Evolutionary conservation across 2,329 filamentous ascomycete species (phyloP).

Genomic region (Colletotrichum sp.): DNA sequence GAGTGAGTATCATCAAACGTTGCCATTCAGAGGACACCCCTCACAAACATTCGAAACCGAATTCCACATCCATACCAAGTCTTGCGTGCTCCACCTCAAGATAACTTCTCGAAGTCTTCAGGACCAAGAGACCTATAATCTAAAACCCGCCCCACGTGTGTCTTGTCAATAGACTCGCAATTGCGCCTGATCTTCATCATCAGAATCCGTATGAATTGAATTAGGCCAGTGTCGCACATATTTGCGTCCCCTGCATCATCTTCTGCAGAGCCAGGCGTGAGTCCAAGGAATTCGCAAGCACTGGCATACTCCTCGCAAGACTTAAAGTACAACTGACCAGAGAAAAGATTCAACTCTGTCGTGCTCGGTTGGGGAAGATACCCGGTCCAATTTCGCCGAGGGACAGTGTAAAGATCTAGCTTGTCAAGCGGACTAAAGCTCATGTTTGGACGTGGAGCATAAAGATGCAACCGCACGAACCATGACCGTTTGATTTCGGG

Average conservation of each 20-base stretch:
- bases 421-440: conserved; percentile 45
- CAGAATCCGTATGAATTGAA: conserved; percentile 39
- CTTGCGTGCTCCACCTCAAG: too few relatives aligned
- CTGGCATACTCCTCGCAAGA: conserved; percentile 58
- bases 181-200: conserved; percentile 40
- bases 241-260: too few relatives aligned
- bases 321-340: conserved; percentile 69
- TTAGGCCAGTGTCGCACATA: conserved; percentile 33
- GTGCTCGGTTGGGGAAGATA: not conserved
- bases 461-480: conserved; percentile 53
- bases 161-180: conserved; percentile 42
- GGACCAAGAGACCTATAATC: too few relatives aligned
- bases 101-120: too few relatives aligned
- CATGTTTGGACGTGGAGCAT: conserved; percentile 49
- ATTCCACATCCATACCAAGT: too few relatives aligned
- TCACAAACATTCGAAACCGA: too few relatives aligned
- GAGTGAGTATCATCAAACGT: too few relatives aligned
- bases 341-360: conserved; percentile 66
- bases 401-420: conserved; percentile 48
- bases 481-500: conserved; percentile 36
- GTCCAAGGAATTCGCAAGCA: conserved; percentile 56
- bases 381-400: not conserved
- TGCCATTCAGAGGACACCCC: too few relatives aligned
- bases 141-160: conserved; percentile 29
- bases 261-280: conserved; percentile 29